phyloP scores from a whole-genome alignment of 106 monocot species.

The Posidonia australis region DNA sequence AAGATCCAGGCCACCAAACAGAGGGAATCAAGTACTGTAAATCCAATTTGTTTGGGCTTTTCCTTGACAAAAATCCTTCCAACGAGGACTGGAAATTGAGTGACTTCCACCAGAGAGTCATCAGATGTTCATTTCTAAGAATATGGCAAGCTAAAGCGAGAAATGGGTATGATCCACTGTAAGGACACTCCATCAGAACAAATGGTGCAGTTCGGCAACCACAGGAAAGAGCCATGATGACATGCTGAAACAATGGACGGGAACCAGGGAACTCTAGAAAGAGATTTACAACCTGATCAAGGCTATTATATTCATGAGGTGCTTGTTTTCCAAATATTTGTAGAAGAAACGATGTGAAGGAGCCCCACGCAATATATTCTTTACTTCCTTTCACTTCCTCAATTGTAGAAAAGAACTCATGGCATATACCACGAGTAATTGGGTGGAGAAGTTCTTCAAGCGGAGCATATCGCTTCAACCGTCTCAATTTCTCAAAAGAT shows the following conservation, averaged over 20 bases:
- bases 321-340: constrained; percentile 44
- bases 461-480: constrained; percentile 60
- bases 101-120: constrained; percentile 73
- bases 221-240: constrained; percentile 62
- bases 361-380: constrained; percentile 69
- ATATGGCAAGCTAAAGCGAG: constrained; percentile 71
- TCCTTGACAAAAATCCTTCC: constrained; percentile 80
- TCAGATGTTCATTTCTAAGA: constrained; percentile 51
- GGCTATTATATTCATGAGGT: constrained; percentile 53
- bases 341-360: constrained; percentile 41
- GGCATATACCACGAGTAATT: constrained; percentile 64
- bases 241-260: constrained; percentile 40
- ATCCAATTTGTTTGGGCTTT: constrained; percentile 83
- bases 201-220: constrained; percentile 62
- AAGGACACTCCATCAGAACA: constrained; percentile 75
- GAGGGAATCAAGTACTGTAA: constrained; percentile 68
- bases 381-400: constrained; percentile 15
- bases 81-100: constrained; percentile 54
- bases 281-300: constrained; percentile 56
- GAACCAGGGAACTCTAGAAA: constrained; percentile 57
- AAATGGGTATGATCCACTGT: constrained; percentile 79
- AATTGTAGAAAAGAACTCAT: constrained; percentile 46
- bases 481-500: constrained; percentile 69
- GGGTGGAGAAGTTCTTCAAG: constrained; percentile 51
- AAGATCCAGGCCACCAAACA: constrained; percentile 93